Base-by-base conservation (phyloP, 2,329 filamentous ascomycete genomes). In the Fusarium dimerum region DNA sequence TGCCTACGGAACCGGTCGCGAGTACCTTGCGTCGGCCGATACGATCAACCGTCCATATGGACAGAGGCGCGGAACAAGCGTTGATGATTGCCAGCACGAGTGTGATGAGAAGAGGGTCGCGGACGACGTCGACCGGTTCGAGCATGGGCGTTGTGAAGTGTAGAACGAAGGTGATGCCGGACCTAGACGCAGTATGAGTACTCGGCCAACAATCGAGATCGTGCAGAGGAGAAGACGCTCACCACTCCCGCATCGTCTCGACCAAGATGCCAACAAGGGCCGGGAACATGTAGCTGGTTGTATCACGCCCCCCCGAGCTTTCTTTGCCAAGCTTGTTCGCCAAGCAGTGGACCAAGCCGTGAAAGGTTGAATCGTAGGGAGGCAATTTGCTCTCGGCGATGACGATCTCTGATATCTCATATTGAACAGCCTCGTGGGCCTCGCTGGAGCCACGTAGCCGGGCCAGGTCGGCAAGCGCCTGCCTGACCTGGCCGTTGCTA, bases 201-300 rank as follows among this genome's bases (percentile, higher is more conserved):
- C 9, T 16, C n/a, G 40, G n/a, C n/a, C 18, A 10, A 41, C 16
- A 16, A 41, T 17, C 40, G 40, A 17, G n/a, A 15, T 41, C 18
- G n/a, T 41, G 16, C 9, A 8, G 17, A 12, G 13, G 42, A 30
- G 20, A 40, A 11, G 40, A 26, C 18, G 18, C 55, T 48, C n/a
- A 41, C 40, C 40, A 41, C n/a, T 41, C 40, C 10, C 40, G 40
- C 40, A 41, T 41, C n/a, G 40, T 41, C n/a, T 41, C n/a, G n/a
- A 18, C 18, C n/a, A 41, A 15, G 40, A 41, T 41, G n/a, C 40
- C 40, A 16, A 41, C n/a, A 17, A 18, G 9, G 9, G 57, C 60
- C 60, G 57, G 57, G 48, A 57, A 86, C 87, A 61, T 13, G n/a
- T n/a, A 10, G 40, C 11, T n/a, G 57, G 57, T 60, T 60, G 32